Conservation (phyloP, 1,284 basidiomycete genomes). For the Porodaedalea pini region DNA sequence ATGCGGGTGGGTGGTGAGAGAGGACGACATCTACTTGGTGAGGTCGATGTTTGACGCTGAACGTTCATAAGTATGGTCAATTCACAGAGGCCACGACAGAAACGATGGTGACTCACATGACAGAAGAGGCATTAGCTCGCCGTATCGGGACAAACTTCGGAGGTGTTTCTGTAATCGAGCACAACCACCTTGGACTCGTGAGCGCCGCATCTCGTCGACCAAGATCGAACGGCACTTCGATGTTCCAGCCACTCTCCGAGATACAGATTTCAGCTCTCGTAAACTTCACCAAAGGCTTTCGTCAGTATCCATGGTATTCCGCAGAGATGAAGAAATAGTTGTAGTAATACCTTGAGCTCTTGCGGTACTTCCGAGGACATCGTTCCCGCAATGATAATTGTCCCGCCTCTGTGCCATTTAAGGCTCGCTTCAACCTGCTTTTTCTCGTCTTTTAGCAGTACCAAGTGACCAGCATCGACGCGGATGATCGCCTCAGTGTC, state of each 20-base stretch:
- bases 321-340: not conserved
- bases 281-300: conserved; percentile 37
- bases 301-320: not conserved
- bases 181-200: conserved; percentile 49
- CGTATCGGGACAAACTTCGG: conserved; percentile 49
- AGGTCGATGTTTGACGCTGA: conserved; percentile 61
- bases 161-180: conserved; percentile 40
- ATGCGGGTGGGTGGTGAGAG: conserved; percentile 61
- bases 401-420: conserved; percentile 51
- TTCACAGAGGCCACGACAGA: not conserved
- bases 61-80: not conserved
- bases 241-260: conserved; percentile 56
- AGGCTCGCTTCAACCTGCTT: conserved; percentile 39
- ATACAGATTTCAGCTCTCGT: conserved; percentile 49
- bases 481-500: conserved; percentile 36
- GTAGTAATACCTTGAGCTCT: conserved; percentile 43
- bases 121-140: conserved; percentile 44
- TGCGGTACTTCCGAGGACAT: conserved; percentile 46
- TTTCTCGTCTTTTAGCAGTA: conserved; percentile 24
- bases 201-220: conserved; percentile 34
- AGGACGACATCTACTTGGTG: conserved; percentile 57
- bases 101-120: conserved; percentile 40
- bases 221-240: conserved; percentile 55
- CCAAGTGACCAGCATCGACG: conserved; percentile 12
- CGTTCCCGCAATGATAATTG: conserved; percentile 54